Evolutionary conservation across 2,329 filamentous ascomycete genomes (phyloP), one percentile per base, ranked within the genome.

Genomic region (Alternaria ethzedia): DNA sequence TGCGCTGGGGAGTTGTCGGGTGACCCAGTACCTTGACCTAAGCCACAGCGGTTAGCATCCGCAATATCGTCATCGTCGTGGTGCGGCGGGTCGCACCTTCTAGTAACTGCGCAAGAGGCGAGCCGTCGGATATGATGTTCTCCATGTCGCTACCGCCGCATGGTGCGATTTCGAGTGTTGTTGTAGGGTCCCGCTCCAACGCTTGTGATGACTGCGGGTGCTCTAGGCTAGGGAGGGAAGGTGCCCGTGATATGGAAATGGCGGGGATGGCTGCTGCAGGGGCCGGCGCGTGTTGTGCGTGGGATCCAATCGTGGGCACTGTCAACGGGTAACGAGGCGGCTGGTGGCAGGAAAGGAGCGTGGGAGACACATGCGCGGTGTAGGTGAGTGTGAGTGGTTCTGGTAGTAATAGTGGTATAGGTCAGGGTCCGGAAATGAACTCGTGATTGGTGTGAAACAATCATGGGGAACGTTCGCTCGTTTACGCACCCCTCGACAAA

Each of bases 71-170:
- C 45, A 54, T 46, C 52, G 49, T 51, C 11, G 30, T 17, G 17
- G 32, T 44, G 28, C 45, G 11, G 21, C 25, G 44, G 15, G 13
- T 32, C 59, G 46, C 55, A 62, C 94, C 94, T 88, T 94, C 90
- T 73, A 97, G 89, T 83, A 96, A 96, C 76, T 92, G 89, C 78
- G 93, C 94, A 82, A 97, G 86, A 73, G 94, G 94, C 79, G 92
- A 92, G 83, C 94, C 90, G 83, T 96, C 89, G 82, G 91, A 92
- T 73, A 97, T 89, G 74, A 97, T 86, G 76, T 91, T 89, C 87
- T 97, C 94, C 94, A 97, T 96, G 57, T 60, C 63, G 57, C 57
- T 64, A 62, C 70, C 68, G 70, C 70, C 67, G 72, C 77, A 79
- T 79, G 68, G 43, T 75, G 75, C 66, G 68, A 45, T 47, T 32